A percentile compares a stretch with the other conserved stretches of the same genome.
phyloP scores from a whole-genome alignment of 805 yeast species.

The Scheffersomyces amazonensis region DNA sequence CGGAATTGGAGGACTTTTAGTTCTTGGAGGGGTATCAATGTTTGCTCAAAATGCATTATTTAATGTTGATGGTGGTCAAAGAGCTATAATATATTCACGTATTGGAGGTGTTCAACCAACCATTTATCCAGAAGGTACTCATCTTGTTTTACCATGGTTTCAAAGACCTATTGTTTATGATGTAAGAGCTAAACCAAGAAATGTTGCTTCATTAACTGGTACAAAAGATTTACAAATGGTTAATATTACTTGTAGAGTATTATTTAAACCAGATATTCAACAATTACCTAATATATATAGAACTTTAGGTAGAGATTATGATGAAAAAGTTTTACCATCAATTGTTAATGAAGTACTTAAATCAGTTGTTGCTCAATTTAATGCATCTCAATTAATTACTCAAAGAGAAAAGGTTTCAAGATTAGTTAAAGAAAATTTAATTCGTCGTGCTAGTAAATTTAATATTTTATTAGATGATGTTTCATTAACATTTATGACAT shows the following conservation, averaged over 20 bases:
- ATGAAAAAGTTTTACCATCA: conserved; percentile 89
- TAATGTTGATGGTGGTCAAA: conserved; percentile 96
- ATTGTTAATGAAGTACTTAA: conserved; percentile 90
- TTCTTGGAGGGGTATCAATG: conserved; percentile 38
- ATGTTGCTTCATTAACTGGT: conserved; percentile 91
- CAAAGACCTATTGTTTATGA: conserved; percentile 89
- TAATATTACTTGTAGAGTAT: conserved; percentile 84
- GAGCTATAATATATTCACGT: conserved; percentile 93
- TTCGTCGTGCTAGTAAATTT: conserved; percentile 82
- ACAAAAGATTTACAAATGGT: conserved; percentile 97
- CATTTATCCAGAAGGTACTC: conserved; percentile 93
- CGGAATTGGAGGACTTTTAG: conserved; percentile 39
- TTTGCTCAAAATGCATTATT: conserved; percentile 44
- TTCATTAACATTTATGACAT: conserved; percentile 95
- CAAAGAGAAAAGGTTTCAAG: conserved; percentile 94
- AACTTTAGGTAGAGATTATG: conserved; percentile 88
- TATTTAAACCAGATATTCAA: conserved; percentile 89
- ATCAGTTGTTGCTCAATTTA: conserved; percentile 89
- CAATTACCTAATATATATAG: conserved; percentile 86
- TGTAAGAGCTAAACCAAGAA: conserved; percentile 93
- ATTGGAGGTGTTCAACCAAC: conserved; percentile 77
- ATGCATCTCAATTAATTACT: conserved; percentile 94
- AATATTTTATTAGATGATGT: conserved; percentile 93
- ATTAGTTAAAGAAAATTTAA: conserved; percentile 82
- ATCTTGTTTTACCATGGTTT: conserved; percentile 90